phyloP scores from a whole-genome alignment of 1,284 basidiomycete genomes.

The Leccinum proliferum region DNA sequence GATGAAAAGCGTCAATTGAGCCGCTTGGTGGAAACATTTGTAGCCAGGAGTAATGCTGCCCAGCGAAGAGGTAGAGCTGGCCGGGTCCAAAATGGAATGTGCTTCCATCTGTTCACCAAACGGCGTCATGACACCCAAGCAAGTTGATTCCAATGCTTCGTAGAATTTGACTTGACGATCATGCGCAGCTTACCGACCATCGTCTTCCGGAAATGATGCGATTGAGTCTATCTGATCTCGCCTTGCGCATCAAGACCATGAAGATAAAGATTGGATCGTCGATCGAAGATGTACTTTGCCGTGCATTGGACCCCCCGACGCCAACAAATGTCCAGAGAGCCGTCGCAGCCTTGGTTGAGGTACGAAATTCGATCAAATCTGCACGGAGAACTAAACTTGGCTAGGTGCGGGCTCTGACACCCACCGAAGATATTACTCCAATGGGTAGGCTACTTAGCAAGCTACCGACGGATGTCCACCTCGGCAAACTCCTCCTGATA shows the following conservation, averaged over 20 bases:
- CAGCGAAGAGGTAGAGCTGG: constrained; percentile 91
- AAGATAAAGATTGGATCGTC: constrained; percentile 83
- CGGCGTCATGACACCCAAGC: constrained; percentile 76
- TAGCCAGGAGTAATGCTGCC: constrained; percentile 91
- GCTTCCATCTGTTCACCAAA: constrained; percentile 96
- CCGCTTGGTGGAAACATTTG: constrained; percentile 87
- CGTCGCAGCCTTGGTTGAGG: constrained; percentile 88
- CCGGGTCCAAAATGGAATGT: constrained; percentile 87
- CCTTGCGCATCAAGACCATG: constrained; percentile 96
- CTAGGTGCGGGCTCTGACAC: constrained; percentile 80
- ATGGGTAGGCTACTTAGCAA: constrained; percentile 91
- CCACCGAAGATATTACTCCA: constrained; percentile 89
- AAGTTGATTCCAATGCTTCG: constrained; percentile 24
- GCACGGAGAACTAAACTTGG: constrained; percentile 7
- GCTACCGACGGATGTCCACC: constrained; percentile 93
- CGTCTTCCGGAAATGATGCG: constrained; percentile 96
- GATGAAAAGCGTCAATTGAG: constrained; percentile 98
- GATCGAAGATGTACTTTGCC: constrained; percentile 87
- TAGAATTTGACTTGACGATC: constrained; percentile 18
- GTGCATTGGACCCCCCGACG: constrained; percentile 88
- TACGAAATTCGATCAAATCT: constrained; percentile 29
- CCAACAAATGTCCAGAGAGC: constrained; percentile 90
- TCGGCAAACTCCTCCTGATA: constrained; percentile 91
- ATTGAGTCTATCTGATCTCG: constrained; percentile 90
- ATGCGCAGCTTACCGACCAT: constrained; percentile 76